Percentiles rank a stretch among this genome's conserved stretches.
Conservation (phyloP, 1,284 basidiomycete species). For the Fomitopsis pinicola region DNA sequence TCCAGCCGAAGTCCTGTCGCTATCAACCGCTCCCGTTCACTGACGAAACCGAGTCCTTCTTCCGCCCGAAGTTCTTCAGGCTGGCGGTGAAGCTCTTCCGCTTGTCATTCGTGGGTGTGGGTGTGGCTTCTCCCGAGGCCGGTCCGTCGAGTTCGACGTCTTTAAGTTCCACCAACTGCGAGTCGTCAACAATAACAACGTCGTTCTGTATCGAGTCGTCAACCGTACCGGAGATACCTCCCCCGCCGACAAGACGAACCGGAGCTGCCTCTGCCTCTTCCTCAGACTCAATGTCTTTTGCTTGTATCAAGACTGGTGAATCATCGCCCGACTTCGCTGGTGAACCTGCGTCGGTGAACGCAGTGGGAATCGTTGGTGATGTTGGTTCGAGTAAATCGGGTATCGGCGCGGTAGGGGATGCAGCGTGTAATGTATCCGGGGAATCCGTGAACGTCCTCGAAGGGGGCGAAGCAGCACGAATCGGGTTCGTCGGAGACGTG, state of each 20-base stretch:
- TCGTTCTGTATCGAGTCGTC: slow-evolving; percentile 28
- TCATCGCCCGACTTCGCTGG: slow-evolving; percentile 17
- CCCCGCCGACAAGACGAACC: slow-evolving; percentile 55
- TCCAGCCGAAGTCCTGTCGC: background rate
- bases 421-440: slow-evolving; percentile 5
- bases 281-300: slow-evolving; percentile 18
- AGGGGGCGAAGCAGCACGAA: slow-evolving; percentile 4
- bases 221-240: slow-evolving; percentile 33
- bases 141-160: slow-evolving; percentile 25
- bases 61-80: slow-evolving; percentile 55
- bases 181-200: slow-evolving; percentile 22
- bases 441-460: slow-evolving; percentile 8
- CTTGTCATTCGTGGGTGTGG: slow-evolving; percentile 31
- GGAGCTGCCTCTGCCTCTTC: slow-evolving; percentile 26
- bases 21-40: slow-evolving; percentile 16
- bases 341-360: background rate
- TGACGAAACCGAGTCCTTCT: slow-evolving; percentile 48
- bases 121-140: slow-evolving; percentile 16
- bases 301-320: slow-evolving; percentile 18
- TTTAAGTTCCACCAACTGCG: slow-evolving; percentile 15
- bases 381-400: slow-evolving; percentile 16
- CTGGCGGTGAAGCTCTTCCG: slow-evolving; percentile 50
- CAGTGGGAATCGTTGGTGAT: background rate
- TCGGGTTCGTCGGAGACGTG: background rate
- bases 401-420: slow-evolving; percentile 4